Evolutionary conservation across 345 rosid genomes (phyloP), one percentile per base, ranked within the genome.

Genomic region (Kernera saxatilis): DNA sequence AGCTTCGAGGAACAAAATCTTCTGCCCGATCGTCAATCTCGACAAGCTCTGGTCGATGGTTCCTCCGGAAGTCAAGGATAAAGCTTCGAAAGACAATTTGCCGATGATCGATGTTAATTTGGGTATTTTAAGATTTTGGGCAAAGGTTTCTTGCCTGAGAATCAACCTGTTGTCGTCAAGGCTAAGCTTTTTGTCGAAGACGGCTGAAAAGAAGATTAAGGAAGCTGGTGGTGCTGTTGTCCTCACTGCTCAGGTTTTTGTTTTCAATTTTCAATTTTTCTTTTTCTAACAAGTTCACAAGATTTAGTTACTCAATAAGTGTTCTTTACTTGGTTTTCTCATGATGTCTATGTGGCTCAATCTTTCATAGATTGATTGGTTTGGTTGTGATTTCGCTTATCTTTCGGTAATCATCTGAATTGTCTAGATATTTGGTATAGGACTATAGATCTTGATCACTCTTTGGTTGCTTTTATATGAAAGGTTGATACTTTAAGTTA

Each of bases 21-120:
- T 80, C 61, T 83, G 87, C 55, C 87, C 89, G 33, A 83, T 80
- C 70, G 87, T 83, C 69, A 87, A 87, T 82, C 49, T 84, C 71
- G 91, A 87, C 68, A 87, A 80, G 81, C 81, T 87, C 21, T 84
- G 87, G 92, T 83, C 89, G 6, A 60, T 83, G 69, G 80, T 87
- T 13, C 84, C 89, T 0, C 56, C 64, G 51, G 92, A 87, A 1
- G 78, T 75, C 23, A 82, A 83, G 57, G 81, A 54, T 8, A 84
- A 80, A 68, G 79, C 92, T 18, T 50, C 64, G 69, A 84, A 86
- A 71, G 87, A 81, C 66, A 61, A 62, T 57, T 86, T 58, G 2
- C 84, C 88, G 0, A 15, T 86, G 78, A 53, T 84, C 49, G 88
- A 87, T 37, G 86, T 84, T 11, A 84, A 75, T 83, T 74, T 14